phyloP scores from a whole-genome alignment of 1,284 basidiomycete species.

The Tylopilus sp. region DNA sequence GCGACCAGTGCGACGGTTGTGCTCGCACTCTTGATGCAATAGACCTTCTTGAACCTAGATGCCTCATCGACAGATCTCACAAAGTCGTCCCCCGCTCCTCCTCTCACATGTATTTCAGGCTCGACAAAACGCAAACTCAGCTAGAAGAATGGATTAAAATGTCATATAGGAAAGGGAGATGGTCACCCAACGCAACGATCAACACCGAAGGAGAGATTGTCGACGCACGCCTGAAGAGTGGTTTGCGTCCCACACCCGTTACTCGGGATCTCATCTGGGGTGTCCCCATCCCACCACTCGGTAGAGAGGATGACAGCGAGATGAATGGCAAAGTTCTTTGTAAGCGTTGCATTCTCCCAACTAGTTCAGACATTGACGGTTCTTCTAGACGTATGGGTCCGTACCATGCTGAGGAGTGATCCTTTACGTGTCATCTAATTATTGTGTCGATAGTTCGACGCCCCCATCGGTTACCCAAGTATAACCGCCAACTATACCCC shows the following conservation, averaged over 20 bases:
- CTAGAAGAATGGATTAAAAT: conserved; percentile 88
- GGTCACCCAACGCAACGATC: conserved; percentile 91
- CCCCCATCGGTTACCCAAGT: conserved; percentile 95
- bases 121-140: conserved; percentile 80
- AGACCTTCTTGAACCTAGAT: conserved; percentile 94
- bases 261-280: conserved; percentile 97
- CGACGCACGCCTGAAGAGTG: conserved; percentile 86
- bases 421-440: conserved; percentile 8
- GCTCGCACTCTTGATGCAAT: conserved; percentile 90
- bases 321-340: conserved; percentile 97
- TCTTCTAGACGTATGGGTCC: conserved; percentile 75
- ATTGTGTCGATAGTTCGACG: conserved; percentile 74
- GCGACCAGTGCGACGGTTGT: conserved; percentile 98
- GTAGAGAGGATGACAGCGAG: conserved; percentile 68
- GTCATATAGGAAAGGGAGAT: conserved; percentile 79
- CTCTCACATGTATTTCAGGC: conserved; percentile 91
- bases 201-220: conserved; percentile 85
- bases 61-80: conserved; percentile 84
- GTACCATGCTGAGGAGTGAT: conserved; percentile 24
- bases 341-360: conserved; percentile 41
- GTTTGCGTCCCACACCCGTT: conserved; percentile 85
- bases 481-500: conserved; percentile 95
- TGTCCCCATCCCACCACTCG: conserved; percentile 82
- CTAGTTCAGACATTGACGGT: conserved; percentile 4
- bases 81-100: conserved; percentile 73